phyloP scores from a whole-genome alignment of 2,329 filamentous ascomycete species.

The Aspergillus pseudoglaucus region DNA sequence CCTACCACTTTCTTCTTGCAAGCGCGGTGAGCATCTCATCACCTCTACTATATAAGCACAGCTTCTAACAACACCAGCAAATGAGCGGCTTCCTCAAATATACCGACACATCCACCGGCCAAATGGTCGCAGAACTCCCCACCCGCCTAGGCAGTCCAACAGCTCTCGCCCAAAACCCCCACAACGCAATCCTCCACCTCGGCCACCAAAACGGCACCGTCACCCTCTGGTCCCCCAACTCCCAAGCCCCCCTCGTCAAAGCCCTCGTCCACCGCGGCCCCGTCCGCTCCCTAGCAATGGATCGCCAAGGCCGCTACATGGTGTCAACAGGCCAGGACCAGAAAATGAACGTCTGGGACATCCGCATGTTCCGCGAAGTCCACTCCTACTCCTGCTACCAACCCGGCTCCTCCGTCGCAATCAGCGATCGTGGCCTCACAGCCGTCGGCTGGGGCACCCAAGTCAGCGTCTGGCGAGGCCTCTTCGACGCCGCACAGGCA shows the following conservation, averaged over 20 bases:
- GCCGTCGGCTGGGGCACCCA: slow-evolving; percentile 89
- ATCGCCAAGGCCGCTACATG: slow-evolving; percentile 92
- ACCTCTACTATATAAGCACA: too few species aligned
- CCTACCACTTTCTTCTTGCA: slow-evolving; percentile 89
- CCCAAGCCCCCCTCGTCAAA: slow-evolving; percentile 78
- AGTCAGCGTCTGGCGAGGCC: slow-evolving; percentile 81
- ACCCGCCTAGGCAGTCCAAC: slow-evolving; percentile 80
- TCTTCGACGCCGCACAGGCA: slow-evolving; percentile 67
- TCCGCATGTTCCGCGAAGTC: slow-evolving; percentile 88
- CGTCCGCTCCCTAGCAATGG: slow-evolving; percentile 75
- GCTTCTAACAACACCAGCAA: slow-evolving; percentile 46
- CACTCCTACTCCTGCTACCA: slow-evolving; percentile 79
- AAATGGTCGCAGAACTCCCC: slow-evolving; percentile 76
- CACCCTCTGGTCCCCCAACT: slow-evolving; percentile 92
- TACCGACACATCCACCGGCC: slow-evolving; percentile 88
- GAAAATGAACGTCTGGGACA: slow-evolving; percentile 93
- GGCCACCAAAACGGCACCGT: slow-evolving; percentile 95
- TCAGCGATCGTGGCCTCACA: slow-evolving; percentile 81
- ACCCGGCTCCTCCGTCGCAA: slow-evolving; percentile 74
- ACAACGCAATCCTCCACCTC: slow-evolving; percentile 85
- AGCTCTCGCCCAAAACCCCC: slow-evolving; percentile 78
- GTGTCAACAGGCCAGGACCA: slow-evolving; percentile 83
- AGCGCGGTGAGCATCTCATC: slow-evolving; percentile 57
- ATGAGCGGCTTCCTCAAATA: slow-evolving; percentile 81
- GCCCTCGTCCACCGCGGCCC: slow-evolving; percentile 84